A percentile compares a stretch with the other conserved stretches of the same genome.
Conservation (phyloP, 73 alveolate genomes). For the Paramecium tetraurelia region DNA sequence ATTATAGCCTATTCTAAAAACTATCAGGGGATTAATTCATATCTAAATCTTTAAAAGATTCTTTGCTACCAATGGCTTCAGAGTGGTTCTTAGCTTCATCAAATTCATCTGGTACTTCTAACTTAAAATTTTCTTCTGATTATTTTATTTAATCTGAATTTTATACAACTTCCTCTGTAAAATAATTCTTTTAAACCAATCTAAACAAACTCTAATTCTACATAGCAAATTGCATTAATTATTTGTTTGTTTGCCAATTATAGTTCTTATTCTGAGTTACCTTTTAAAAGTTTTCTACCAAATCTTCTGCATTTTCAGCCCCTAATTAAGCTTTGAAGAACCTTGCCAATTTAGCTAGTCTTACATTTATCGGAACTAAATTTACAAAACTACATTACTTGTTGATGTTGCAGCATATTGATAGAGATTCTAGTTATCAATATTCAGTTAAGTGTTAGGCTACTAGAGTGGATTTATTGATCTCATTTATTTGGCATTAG, state of each 20-base stretch:
- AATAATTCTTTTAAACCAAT: not conserved
- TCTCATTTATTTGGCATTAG: not conserved
- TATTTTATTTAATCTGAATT: not conserved
- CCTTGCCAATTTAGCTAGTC: slow-evolving; percentile 14
- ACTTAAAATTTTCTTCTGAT: not conserved
- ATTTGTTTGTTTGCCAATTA: not conserved
- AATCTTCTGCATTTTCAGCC: not conserved
- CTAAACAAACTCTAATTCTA: not conserved
- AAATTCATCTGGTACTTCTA: not conserved
- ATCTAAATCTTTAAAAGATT: not conserved
- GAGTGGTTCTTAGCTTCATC: not conserved
- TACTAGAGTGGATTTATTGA: not conserved
- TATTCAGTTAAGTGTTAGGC: not conserved
- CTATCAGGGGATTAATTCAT: not conserved
- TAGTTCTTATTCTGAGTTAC: not conserved
- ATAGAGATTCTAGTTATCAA: not conserved
- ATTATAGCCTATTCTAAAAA: not conserved
- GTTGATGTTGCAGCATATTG: not conserved
- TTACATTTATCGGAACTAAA: not conserved
- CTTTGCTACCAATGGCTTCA: not conserved
- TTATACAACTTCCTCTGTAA: not conserved
- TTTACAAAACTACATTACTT: not conserved
- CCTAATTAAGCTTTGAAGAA: slow-evolving; percentile 8
- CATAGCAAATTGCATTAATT: not conserved
- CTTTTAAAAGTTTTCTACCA: not conserved